Base-by-base conservation (phyloP, 2,329 filamentous ascomycete species). In the Aspergillus pseudoterreus region DNA sequence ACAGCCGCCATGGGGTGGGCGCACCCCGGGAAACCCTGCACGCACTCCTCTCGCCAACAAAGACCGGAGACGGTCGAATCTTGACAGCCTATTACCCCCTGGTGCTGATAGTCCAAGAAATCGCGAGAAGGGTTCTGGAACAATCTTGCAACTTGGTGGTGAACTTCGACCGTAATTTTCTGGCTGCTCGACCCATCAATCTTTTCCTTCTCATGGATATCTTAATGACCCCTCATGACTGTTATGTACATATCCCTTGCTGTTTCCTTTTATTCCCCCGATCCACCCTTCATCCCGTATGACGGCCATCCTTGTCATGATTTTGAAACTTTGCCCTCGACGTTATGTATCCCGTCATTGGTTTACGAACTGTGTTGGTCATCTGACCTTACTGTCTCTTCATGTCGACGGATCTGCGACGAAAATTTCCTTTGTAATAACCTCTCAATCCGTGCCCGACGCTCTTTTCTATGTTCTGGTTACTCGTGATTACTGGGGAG, bases 51-150 rank as follows among this genome's bases (percentile, higher is more conserved):
- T 83, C 10, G 79, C 82, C 24, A 76, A 77, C 51, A 89, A 84
- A 60, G 82, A 87, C 43, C 81, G 88, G n/a, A 78, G 89, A 63
- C 82, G 85, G 56, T 77, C 96, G 53, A 95, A 92, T 49, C 95
- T 95, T 71, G 91, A 95, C 65, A 83, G 84, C 49, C 78, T 88
- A n/a, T 70, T 80, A 50, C 82, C 82, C 32, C 82, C 82, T 1
- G 75, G 73, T 42, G 68, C 70, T 33, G 75, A 76, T 21, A 78
- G 72, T 55, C 78, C 62, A 54, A 70, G 62, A 9, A 57, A 58
- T 43, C 66, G 62, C 32, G 64, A 61, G 14, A 80, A 78, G 60
- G 75, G 72, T 56, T 74, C 70, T 12, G 81, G 81, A 6, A 70
- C 85, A n/a, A 79, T 82, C 32, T 79, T 87, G 75, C 83, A 87